Base-by-base conservation (phyloP, 2,329 filamentous ascomycete genomes). In the Stachybotrys elegans region DNA sequence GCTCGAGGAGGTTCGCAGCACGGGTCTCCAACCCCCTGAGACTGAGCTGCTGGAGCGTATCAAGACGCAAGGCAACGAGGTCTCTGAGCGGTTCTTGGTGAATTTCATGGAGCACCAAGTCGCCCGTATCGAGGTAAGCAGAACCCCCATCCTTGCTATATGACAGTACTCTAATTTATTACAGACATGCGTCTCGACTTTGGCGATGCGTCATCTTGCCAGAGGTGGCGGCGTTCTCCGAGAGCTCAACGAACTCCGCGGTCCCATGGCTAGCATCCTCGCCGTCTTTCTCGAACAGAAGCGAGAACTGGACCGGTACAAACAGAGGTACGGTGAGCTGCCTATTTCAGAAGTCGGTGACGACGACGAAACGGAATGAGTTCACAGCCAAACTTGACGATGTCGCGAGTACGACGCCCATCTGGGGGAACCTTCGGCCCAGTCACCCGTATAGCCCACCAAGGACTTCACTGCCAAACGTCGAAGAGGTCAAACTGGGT, bases 31-130 rank as follows among this genome's bases (percentile, higher is more conserved):
- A 59, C 78, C 86, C 44, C 89, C 91, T 0, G 90, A 95, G 67
- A 88, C 86, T 27, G 86, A 88, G 52, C 69, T 97, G 44, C 70
- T 96, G 52, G 89, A 95, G 51, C 70, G 74, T 42, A 75, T 81
- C 61, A 78, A 73, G 60, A 62, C 73, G 44, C 68, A 83, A 34
- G 88, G 87, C 41, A 89, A 88, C 11, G 90, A 96, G 61, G 80
- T 96, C 43, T 89, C 91, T 22, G 93, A 97, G 71, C 76, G 81
- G 43, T 92, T 95, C 65, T 71, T 97, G 65, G 69, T 95, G 44
- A 90, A 88, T 58, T 89, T 98, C 58, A 78, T 97, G 63, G 91
- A 95, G 62, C 91, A 97, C 61, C 90, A 96, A 75, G 86, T 98
- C 54, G 91, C 87, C 62, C 82, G 93, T 58, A 94, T 98, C 62